Conservation (phyloP, 306 rosid genomes). For the Bauhinia variegata region DNA sequence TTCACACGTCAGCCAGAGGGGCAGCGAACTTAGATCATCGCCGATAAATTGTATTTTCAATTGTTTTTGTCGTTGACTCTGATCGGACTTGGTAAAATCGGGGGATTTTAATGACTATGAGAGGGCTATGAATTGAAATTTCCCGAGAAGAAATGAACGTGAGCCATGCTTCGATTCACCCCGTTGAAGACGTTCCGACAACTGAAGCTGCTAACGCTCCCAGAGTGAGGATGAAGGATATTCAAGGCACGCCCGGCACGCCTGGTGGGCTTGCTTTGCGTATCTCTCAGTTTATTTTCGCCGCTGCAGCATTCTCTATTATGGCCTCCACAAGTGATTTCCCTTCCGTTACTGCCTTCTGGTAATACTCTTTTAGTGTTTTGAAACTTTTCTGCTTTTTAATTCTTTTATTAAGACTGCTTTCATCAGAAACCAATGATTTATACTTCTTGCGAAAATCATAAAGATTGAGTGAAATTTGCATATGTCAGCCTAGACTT, state of each 20-base stretch:
- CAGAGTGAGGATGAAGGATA: constrained; percentile 78
- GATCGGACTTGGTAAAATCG: constrained; percentile 34
- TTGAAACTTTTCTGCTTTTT: too few relatives aligned
- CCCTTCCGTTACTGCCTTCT: constrained; percentile 88
- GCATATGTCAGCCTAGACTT: neutral
- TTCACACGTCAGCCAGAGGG: neutral
- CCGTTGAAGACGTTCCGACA: constrained; percentile 62
- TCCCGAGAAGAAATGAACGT: constrained; percentile 67
- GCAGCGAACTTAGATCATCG: constrained; percentile 13
- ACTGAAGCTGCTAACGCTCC: constrained; percentile 61
- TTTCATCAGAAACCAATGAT: neutral
- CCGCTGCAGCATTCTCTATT: constrained; percentile 73
- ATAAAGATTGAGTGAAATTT: neutral
- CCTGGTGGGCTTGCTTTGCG: constrained; percentile 73
- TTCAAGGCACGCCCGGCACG: constrained; percentile 96
- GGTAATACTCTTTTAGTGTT: constrained; percentile 45
- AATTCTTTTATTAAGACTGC: neutral
- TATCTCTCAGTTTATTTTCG: constrained; percentile 62
- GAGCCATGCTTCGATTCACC: constrained; percentile 91
- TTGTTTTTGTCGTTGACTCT: constrained; percentile 24
- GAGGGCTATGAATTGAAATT: constrained; percentile 50
- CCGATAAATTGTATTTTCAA: neutral
- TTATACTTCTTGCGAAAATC: neutral
- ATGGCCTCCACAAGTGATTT: constrained; percentile 85
- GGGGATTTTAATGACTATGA: neutral